Conservation (phyloP, 768 basidiomycete genomes). For the Rubroboletus pulcherrimus region DNA sequence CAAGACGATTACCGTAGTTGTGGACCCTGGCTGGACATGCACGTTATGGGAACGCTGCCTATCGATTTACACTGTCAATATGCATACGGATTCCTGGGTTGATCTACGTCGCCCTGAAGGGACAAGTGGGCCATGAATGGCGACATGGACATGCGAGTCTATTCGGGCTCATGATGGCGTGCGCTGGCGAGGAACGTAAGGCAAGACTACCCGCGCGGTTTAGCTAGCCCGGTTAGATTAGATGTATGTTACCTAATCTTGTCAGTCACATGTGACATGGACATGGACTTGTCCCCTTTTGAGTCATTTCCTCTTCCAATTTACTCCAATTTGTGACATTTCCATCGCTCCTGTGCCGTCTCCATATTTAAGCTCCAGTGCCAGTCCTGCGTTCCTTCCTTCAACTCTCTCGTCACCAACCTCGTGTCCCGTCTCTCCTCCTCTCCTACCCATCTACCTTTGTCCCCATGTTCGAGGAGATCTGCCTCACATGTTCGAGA, state of each 20-base stretch:
- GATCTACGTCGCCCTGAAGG: constrained; percentile 13
- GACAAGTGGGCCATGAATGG: too few relatives aligned
- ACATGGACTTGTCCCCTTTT: constrained; percentile 27
- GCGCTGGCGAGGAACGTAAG: too few relatives aligned
- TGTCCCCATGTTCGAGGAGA: constrained; percentile 69
- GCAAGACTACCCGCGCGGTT: background rate
- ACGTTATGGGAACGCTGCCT: background rate
- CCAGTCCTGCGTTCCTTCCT: constrained; percentile 16
- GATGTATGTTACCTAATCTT: constrained; percentile 4
- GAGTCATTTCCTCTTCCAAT: constrained; percentile 32
- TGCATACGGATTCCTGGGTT: constrained; percentile 10
- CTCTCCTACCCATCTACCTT: background rate
- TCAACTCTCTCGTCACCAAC: constrained; percentile 15
- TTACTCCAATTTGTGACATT: constrained; percentile 33
- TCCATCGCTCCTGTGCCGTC: constrained; percentile 37
- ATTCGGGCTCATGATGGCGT: too few relatives aligned
- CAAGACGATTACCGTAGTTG: constrained; percentile 14
- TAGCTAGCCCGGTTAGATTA: constrained; percentile 5
- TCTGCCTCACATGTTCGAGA: constrained; percentile 70
- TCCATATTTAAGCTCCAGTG: constrained; percentile 32
- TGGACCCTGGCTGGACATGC: background rate
- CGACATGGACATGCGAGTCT: too few relatives aligned
- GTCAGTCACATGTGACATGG: constrained; percentile 25
- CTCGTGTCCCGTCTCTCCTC: background rate
- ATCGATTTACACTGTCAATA: constrained; percentile 9